phyloP scores from a whole-genome alignment of 2,329 filamentous ascomycete genomes.

The Colletotrichum melonis region DNA sequence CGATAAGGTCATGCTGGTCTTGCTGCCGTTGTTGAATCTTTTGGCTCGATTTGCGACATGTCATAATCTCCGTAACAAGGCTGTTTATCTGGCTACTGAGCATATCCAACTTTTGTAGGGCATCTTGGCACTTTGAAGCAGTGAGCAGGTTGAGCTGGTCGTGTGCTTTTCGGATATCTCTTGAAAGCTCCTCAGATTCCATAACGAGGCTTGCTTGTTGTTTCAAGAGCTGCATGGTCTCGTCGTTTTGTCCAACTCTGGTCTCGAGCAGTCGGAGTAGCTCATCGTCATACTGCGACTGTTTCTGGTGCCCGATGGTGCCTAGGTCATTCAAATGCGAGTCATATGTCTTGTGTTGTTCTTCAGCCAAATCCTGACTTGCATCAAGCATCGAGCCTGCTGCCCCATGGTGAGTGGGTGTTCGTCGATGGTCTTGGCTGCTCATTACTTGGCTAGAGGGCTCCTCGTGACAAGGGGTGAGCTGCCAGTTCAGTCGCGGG shows the following conservation, averaged over 20 bases:
- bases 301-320: background rate
- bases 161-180: constrained; percentile 21
- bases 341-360: background rate
- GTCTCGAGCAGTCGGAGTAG: background rate
- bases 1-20: background rate
- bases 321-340: background rate
- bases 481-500: background rate
- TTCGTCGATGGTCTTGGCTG: background rate
- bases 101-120: constrained; percentile 4
- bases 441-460: background rate
- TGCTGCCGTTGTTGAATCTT: background rate
- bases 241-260: background rate
- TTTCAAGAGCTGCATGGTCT: background rate
- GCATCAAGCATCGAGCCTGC: background rate
- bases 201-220: background rate
- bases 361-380: background rate
- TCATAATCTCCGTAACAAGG: background rate
- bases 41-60: background rate
- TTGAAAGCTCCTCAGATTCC: constrained; percentile 13
- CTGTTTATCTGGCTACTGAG: background rate
- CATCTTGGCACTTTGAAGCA: constrained; percentile 8
- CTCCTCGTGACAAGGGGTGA: background rate
- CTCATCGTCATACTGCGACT: background rate
- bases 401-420: background rate
- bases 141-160: constrained; percentile 17